Conservation (phyloP, 495 filamentous ascomycete genomes). For the Penicillium malachiteum region DNA sequence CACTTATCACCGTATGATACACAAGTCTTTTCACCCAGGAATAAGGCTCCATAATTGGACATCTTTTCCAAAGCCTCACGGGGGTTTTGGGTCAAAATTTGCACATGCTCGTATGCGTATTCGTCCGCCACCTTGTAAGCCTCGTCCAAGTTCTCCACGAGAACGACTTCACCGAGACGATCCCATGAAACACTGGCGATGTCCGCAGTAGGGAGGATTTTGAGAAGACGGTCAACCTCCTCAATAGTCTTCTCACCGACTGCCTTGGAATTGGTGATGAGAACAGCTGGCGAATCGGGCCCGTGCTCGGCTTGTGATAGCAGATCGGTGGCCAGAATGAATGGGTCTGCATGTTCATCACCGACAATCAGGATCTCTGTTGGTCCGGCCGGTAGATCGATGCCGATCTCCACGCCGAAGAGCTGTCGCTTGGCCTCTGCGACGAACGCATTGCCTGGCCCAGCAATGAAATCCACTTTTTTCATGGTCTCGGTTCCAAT, state of each 20-base stretch:
- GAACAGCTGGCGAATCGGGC: slow-evolving; percentile 47
- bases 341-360: slow-evolving; percentile 51
- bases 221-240: slow-evolving; percentile 39
- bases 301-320: slow-evolving; percentile 55
- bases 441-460: slow-evolving; percentile 55
- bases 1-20: slow-evolving; percentile 55
- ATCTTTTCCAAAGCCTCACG: slow-evolving; percentile 52
- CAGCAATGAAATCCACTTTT: slow-evolving; percentile 54
- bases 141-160: slow-evolving; percentile 44
- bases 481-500: slow-evolving; percentile 71
- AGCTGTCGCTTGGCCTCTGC: slow-evolving; percentile 55
- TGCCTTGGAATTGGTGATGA: slow-evolving; percentile 47
- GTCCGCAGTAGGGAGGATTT: slow-evolving; percentile 40
- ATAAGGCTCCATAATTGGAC: slow-evolving; percentile 50
- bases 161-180: slow-evolving; percentile 47
- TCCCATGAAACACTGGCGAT: slow-evolving; percentile 47
- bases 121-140: slow-evolving; percentile 51
- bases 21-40: slow-evolving; percentile 54
- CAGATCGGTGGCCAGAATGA: slow-evolving; percentile 50
- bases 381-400: slow-evolving; percentile 53
- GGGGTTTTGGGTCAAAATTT: slow-evolving; percentile 49
- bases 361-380: slow-evolving; percentile 55
- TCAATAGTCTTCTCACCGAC: slow-evolving; percentile 41
- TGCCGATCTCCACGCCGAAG: slow-evolving; percentile 52
- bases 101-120: slow-evolving; percentile 54